These are phyloP conservation scores for Podospora australis DNA, from an alignment of 495 filamentous ascomycete genomes.

Conservation along the genomic window DNA sequence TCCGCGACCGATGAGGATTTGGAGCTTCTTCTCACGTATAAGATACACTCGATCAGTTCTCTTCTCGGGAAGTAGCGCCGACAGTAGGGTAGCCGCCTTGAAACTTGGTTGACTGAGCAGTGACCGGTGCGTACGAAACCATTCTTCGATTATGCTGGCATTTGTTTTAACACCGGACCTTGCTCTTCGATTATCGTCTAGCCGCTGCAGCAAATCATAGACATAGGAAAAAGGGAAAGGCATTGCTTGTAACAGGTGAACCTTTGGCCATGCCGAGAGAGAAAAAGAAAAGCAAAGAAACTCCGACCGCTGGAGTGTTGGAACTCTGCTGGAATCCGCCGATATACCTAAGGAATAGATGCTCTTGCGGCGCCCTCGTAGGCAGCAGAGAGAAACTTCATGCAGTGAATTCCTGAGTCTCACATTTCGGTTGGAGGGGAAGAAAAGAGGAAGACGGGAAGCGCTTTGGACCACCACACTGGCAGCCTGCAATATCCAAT, in stretches of 20 bases:
- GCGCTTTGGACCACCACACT: no score
- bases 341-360: no score
- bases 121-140: slow-evolving; percentile 54
- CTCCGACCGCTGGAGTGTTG: background rate
- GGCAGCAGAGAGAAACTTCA: no score
- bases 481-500: no score
- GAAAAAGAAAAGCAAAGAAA: background rate
- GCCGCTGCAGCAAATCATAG: slow-evolving; percentile 53
- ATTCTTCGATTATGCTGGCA: slow-evolving; percentile 38
- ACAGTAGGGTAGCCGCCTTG: slow-evolving; percentile 56
- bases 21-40: slow-evolving; percentile 53
- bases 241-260: slow-evolving; percentile 35
- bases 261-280: background rate
- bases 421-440: no score
- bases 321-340: background rate
- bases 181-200: slow-evolving; percentile 31
- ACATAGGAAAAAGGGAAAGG: slow-evolving; percentile 54
- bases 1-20: slow-evolving; percentile 56
- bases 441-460: no score
- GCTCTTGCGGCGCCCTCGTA: no score
- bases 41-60: slow-evolving; percentile 69
- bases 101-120: slow-evolving; percentile 45
- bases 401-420: no score
- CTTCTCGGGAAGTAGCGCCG: slow-evolving; percentile 66
- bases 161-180: slow-evolving; percentile 4